A percentile compares a stretch with the other conserved stretches of the same genome.
Conservation (phyloP, 345 rosid species). For the Gossypium turneri region DNA sequence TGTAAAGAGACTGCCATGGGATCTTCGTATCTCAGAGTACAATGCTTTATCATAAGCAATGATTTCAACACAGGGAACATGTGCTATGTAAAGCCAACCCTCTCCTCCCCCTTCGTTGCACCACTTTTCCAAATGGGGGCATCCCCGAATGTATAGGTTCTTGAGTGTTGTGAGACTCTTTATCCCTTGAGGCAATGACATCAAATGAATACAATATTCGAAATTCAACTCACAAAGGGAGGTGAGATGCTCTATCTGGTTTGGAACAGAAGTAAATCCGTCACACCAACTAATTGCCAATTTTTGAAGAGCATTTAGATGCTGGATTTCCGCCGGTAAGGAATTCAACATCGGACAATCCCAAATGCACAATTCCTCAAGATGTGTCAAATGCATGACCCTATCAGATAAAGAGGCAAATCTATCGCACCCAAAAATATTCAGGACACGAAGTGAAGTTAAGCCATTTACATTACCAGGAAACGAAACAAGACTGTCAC, state of each 20-base stretch:
- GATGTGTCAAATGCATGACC: background rate
- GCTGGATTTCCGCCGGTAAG: background rate
- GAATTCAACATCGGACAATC: background rate
- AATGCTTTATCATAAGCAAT: background rate
- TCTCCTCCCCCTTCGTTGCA: background rate
- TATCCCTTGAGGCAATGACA: conserved; percentile 3
- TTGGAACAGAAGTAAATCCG: background rate
- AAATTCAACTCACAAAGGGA: background rate
- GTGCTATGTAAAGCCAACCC: conserved; percentile 9
- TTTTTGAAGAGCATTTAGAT: background rate
- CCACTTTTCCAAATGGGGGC: conserved; percentile 1
- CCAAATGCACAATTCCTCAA: background rate
- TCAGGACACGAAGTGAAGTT: background rate
- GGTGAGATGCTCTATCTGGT: conserved; percentile 4
- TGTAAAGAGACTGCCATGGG: background rate
- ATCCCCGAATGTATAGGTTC: background rate
- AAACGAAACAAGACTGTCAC: background rate
- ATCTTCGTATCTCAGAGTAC: background rate
- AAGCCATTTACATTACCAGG: background rate
- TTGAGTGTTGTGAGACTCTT: background rate
- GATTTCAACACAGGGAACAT: background rate
- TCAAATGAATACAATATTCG: background rate
- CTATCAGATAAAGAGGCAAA: background rate
- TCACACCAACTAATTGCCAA: background rate
- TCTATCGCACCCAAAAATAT: background rate